A percentile compares a stretch with the other conserved stretches of the same genome.
Evolutionary conservation across 371 early-diverging fungal genomes (phyloP).

Genomic region (Syncephalastrum sp.): DNA sequence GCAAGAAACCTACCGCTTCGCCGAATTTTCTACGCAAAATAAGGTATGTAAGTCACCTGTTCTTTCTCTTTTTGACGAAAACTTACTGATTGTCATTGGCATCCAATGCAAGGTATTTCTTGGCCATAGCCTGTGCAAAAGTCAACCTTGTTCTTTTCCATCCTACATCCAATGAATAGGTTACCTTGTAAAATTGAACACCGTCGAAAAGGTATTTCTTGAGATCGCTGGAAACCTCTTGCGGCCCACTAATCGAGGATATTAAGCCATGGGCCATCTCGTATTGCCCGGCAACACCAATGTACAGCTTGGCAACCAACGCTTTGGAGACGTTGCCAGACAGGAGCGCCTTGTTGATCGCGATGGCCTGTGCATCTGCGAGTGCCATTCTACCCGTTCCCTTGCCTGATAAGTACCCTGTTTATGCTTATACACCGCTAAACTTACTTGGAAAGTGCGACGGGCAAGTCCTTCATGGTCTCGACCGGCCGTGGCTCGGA

Average conservation of each 20-base stretch:
- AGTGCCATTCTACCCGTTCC: slow-evolving; percentile 38
- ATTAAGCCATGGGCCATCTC: slow-evolving; percentile 63
- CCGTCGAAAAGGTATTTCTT: slow-evolving; percentile 60
- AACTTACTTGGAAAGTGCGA: slow-evolving; percentile 51
- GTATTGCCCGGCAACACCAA: slow-evolving; percentile 63
- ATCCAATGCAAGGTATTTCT: slow-evolving; percentile 60
- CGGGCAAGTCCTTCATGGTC: slow-evolving; percentile 41
- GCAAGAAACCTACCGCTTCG: slow-evolving; percentile 60
- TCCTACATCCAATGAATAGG: not conserved
- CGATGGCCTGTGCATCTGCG: slow-evolving; percentile 51
- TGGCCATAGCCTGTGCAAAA: slow-evolving; percentile 51
- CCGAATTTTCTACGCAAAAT: slow-evolving; percentile 51
- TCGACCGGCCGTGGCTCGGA: slow-evolving; percentile 40
- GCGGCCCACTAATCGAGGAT: slow-evolving; percentile 52
- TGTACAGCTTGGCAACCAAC: slow-evolving; percentile 57
- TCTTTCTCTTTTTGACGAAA: not conserved
- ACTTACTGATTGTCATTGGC: slow-evolving; percentile 63
- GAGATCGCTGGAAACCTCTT: slow-evolving; percentile 57
- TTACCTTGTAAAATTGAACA: slow-evolving; percentile 51
- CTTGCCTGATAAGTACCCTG: not conserved
- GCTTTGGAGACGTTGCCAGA: slow-evolving; percentile 51
- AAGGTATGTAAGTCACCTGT: not conserved
- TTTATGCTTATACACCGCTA: not conserved
- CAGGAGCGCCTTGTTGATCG: slow-evolving; percentile 45
- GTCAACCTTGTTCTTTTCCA: not conserved